These are phyloP conservation scores for Pseudisothecium myosuroides DNA, from an alignment of 225 moss, liverwort and hornwort genomes.

Conservation along the genomic window DNA sequence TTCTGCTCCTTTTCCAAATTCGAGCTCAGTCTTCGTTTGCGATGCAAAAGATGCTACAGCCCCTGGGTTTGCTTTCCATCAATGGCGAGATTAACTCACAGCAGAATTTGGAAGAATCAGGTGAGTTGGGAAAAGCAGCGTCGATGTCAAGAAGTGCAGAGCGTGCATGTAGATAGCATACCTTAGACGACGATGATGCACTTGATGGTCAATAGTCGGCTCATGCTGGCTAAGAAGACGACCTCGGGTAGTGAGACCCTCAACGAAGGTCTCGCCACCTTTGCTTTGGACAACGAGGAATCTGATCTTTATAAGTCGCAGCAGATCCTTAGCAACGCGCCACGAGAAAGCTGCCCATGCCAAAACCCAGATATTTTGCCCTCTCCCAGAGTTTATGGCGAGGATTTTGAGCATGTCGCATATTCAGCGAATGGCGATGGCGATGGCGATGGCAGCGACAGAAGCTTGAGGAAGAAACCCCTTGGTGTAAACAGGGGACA, in stretches of 20 bases:
- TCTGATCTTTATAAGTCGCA: background rate
- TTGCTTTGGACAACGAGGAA: background rate
- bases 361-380: background rate
- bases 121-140: background rate
- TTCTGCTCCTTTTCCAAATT: background rate
- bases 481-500: background rate
- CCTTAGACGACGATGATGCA: conserved; percentile 16
- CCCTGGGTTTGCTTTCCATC: background rate
- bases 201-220: conserved; percentile 4
- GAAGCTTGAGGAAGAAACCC: background rate
- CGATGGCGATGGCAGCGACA: background rate
- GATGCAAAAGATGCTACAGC: background rate
- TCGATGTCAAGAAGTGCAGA: background rate
- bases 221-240: background rate
- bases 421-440: background rate
- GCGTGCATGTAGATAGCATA: background rate
- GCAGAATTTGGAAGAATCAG: background rate
- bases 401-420: background rate
- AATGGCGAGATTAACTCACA: background rate
- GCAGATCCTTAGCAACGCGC: background rate
- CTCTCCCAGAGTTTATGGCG: background rate
- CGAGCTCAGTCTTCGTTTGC: background rate
- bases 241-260: background rate
- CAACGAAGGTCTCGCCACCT: background rate
- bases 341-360: background rate